Base-by-base conservation (phyloP, 2,329 filamentous ascomycete species). In the Xylaria arbuscula region DNA sequence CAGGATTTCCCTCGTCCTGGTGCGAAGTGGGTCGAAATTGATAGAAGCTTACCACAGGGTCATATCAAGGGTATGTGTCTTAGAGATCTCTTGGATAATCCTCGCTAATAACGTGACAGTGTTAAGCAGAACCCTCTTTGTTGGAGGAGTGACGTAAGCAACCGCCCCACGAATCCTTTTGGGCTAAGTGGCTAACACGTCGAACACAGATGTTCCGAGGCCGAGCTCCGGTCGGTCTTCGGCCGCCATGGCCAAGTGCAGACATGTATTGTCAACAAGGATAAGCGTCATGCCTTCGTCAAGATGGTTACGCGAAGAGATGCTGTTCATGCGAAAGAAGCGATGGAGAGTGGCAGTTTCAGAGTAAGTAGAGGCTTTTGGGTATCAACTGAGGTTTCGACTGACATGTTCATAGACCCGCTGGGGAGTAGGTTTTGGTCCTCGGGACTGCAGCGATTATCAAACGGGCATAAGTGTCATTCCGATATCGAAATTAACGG, bases 221-320 rank as follows among this genome's bases (percentile, higher is more conserved):
- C 87, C 66, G 94, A 98, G 78, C 86, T 99, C 62, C 90, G 94
- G 62, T 83, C 83, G 59, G 89, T 97, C 53, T 99, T 99, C 80
- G 86, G 84, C 76, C 89, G 89, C 54, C 97, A 90, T 77, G 96
- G 96, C 67, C 85, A 90, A 62, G 96, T 99, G 3, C 96, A 99
- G 81, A 98, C 95, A 1, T 98, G 95, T 81, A 99, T 99, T 72
- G 94, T 98, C 73, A 98, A 99, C 83, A 92, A 93, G 76, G 96
- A 99, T 77, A 99, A 98, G 83, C 92, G 96, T 19, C 96, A 99
- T 80, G 96, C 96, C 6, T 99, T 99, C 79, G 95, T 99, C 76
- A 99, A 99, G 83, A 99, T 99, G 96, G 88, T 96, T 73, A 96
- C 89, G 71, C 93, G 97, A 45, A 87, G 89, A 70, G 93, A 97